Evolutionary conservation across 2,329 filamentous ascomycete species (phyloP), one percentile per base, ranked within the genome.

Genomic region (Cordyceps farinosa): DNA sequence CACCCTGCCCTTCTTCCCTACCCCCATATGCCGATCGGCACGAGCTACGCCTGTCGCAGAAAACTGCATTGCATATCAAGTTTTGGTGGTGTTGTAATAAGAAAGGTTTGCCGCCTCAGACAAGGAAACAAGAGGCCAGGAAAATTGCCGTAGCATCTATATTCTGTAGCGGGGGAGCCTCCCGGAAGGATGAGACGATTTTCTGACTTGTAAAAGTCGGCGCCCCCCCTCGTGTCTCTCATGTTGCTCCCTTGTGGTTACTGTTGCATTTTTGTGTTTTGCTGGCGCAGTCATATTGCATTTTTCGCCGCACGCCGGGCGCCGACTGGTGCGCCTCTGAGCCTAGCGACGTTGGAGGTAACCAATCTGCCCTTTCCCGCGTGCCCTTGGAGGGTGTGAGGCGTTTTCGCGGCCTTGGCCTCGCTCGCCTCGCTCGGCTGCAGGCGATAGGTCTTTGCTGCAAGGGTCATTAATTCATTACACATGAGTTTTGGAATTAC

Each of bases 311-410:
- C 11, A 36, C 17, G 30, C 13, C n/a, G 36, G 22, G 5, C 29
- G 40, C 54, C 36, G 54, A 57, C 54, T 57, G 54, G 54, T 40
- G 52, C 42, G 34, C 54, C 15, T 56, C 40, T 10, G 13, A n/a
- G 15, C 10, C 40, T 22, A 11, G n/a, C 34, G 27, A 3, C n/a
- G 22, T 22, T 22, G 22, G 22, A 22, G 22, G 22, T 22, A 22
- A 22, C 22, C 22, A 22, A 22, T 22, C 22, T 22, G 22, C 32
- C 5, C 27, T 15, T 30, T 42, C 22, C 22, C 17, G 34, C 22
- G 45, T 48, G 45, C 11, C 22, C 22, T 22, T 22, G 22, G 22
- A 22, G 22, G 22, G 22, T 22, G 22, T 22, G 22, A 22, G 29
- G 44, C 22, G 29, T 15, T 34, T 29, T 51, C 48, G 15, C 27